These are phyloP conservation scores for Heterobasidion parviporum DNA, from an alignment of 1,284 basidiomycete species.

Conservation along the genomic window DNA sequence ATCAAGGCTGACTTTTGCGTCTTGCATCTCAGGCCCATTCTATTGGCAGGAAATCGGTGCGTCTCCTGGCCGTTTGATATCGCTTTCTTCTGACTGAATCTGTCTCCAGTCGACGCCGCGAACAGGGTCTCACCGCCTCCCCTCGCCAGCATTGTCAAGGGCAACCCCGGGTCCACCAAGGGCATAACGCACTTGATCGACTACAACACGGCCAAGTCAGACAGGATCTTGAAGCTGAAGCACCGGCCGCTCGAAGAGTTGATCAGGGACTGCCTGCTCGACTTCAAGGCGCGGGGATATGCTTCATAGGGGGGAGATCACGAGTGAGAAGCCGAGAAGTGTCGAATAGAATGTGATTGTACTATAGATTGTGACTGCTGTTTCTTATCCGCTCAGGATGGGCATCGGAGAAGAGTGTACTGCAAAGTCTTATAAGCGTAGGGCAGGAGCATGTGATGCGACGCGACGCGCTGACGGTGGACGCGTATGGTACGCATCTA, in stretches of 20 bases:
- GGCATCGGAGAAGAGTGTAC: too few relatives aligned
- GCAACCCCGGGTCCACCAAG: slow-evolving; percentile 15
- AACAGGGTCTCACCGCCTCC: slow-evolving; percentile 3
- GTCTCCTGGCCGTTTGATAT: background rate
- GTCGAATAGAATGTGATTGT: background rate
- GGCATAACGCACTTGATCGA: slow-evolving; percentile 19
- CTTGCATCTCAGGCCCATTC: slow-evolving; percentile 4
- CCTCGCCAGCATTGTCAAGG: slow-evolving; percentile 14
- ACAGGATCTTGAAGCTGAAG: slow-evolving; percentile 35
- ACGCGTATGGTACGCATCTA: too few relatives aligned
- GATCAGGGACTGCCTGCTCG: slow-evolving; percentile 31
- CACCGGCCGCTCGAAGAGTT: slow-evolving; percentile 35
- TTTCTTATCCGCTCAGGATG: too few relatives aligned
- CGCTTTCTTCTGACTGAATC: background rate
- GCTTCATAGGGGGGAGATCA: background rate
- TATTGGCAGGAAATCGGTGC: slow-evolving; percentile 25
- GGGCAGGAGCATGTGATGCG: too few relatives aligned
- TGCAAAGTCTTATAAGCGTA: too few relatives aligned
- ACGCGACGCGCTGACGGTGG: too few relatives aligned
- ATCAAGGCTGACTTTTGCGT: background rate
- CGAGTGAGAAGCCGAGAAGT: too few relatives aligned
- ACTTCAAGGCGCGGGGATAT: slow-evolving; percentile 12
- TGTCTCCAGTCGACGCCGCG: slow-evolving; percentile 3
- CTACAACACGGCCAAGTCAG: slow-evolving; percentile 30
- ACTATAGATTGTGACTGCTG: too few relatives aligned